A percentile compares a stretch with the other conserved stretches of the same genome.
Evolutionary conservation across 129 eudicot genomes (phyloP).

Genomic region (Arctium minus): DNA sequence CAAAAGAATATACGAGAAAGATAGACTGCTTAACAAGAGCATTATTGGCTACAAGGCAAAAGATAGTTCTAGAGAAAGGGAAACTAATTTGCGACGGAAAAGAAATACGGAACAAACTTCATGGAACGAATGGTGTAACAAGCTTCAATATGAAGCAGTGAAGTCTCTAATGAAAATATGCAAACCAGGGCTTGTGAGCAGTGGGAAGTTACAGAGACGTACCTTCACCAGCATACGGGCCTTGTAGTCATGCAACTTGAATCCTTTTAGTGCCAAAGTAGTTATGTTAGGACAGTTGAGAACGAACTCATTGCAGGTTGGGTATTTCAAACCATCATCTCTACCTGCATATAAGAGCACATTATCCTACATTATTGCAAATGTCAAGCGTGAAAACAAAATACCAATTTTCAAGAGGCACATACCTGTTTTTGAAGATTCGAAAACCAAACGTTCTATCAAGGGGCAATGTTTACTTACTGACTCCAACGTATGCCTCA

Average conservation of each 20-base stretch:
- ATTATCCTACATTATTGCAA: constrained; percentile 1
- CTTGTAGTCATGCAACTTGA: constrained; percentile 71
- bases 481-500: constrained; percentile 74
- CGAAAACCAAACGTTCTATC: constrained; percentile 70
- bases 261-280: constrained; percentile 76
- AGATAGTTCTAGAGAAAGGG: too few relatives aligned
- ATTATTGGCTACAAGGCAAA: too few relatives aligned
- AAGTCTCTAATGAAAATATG: not conserved
- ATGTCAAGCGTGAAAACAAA: not conserved
- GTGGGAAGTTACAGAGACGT: not conserved
- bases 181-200: not conserved
- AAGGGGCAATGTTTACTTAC: constrained; percentile 60
- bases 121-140: too few relatives aligned
- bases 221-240: constrained; percentile 79
- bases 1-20: not conserved
- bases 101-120: too few relatives aligned
- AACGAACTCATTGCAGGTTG: constrained; percentile 75
- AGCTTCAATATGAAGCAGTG: too few relatives aligned
- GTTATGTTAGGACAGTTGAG: constrained; percentile 62
- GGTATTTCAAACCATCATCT: constrained; percentile 72
- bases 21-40: too few relatives aligned
- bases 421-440: constrained; percentile 86
- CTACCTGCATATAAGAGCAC: constrained; percentile 46
- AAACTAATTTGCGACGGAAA: too few relatives aligned
- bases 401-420: not conserved